Percentiles rank a stretch among this genome's conserved stretches.
Evolutionary conservation across 2,329 filamentous ascomycete species (phyloP).

Genomic region (Pseudocercospora fuligena): DNA sequence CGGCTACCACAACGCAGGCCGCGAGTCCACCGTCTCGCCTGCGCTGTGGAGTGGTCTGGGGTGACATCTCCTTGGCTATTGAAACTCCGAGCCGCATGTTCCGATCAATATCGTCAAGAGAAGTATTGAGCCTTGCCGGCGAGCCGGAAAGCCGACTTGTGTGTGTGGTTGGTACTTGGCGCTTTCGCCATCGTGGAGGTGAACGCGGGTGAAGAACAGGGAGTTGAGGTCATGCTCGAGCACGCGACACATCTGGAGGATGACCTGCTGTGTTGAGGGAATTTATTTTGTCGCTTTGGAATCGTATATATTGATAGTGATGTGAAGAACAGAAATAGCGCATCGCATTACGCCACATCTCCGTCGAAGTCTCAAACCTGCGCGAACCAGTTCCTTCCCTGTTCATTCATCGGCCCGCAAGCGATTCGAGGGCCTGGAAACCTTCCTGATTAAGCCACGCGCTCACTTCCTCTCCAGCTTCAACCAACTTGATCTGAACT

Average conservation of each 20-base stretch:
- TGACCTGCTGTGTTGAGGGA: background rate
- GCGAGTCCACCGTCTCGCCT: background rate
- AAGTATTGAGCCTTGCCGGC: background rate
- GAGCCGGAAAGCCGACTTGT: background rate
- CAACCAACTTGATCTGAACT: background rate
- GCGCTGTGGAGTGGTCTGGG: background rate
- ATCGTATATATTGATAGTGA: background rate
- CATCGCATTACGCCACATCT: background rate
- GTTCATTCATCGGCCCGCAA: background rate
- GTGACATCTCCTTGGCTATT: background rate
- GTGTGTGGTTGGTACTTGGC: background rate
- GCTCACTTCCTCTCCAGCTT: constrained; percentile 5
- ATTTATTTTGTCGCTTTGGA: background rate
- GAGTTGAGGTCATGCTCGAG: background rate
- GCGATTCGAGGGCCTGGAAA: constrained; percentile 7
- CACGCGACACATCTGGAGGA: background rate
- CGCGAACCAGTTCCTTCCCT: constrained; percentile 7
- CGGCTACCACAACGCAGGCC: background rate
- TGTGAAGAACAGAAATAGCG: background rate
- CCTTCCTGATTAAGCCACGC: constrained; percentile 12
- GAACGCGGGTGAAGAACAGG: background rate
- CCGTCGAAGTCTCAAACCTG: background rate
- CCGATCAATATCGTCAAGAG: background rate
- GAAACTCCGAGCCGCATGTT: background rate
- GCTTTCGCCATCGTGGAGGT: background rate